These are phyloP conservation scores for Ophiognomonia clavigignenti-juglandacearum DNA, from an alignment of 2,329 filamentous ascomycete genomes.

Conservation along the genomic window DNA sequence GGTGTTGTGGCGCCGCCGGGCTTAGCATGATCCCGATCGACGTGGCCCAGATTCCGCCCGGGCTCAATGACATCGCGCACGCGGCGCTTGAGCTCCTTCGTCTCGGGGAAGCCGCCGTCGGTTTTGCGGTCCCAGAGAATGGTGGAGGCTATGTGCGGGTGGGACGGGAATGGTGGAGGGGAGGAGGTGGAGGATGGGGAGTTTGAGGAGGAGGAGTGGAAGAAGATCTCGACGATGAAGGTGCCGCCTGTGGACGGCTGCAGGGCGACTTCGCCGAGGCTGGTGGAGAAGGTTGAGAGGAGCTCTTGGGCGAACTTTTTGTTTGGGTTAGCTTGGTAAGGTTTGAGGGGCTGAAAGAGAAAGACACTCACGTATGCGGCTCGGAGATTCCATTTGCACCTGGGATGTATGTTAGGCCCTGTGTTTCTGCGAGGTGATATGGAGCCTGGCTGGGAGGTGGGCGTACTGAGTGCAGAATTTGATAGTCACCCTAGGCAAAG, in stretches of 20 bases:
- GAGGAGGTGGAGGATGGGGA: constrained; percentile 2
- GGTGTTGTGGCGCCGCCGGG: neutral
- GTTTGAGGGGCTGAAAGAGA: neutral
- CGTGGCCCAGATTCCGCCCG: constrained; percentile 72
- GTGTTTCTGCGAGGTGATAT: neutral
- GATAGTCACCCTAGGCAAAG: constrained; percentile 75
- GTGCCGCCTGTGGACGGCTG: constrained; percentile 80
- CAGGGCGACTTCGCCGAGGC: constrained; percentile 81
- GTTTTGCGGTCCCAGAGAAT: constrained; percentile 82
- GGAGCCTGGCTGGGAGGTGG: neutral
- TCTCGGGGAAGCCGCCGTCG: constrained; percentile 90
- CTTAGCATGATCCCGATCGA: constrained; percentile 50
- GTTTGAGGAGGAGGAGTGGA: constrained; percentile 23
- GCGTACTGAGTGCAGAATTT: constrained; percentile 69
- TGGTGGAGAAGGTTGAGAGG: constrained; percentile 82
- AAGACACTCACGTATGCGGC: constrained; percentile 68
- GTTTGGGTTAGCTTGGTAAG: neutral
- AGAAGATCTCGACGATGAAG: constrained; percentile 72
- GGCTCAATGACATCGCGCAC: constrained; percentile 82
- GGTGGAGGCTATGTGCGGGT: constrained; percentile 34
- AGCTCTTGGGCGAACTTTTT: constrained; percentile 89
- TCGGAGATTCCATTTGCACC: constrained; percentile 82
- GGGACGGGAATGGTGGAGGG: constrained; percentile 3
- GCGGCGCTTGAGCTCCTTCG: constrained; percentile 81
- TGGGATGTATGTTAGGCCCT: constrained; percentile 29